Base-by-base conservation (phyloP, 2,329 filamentous ascomycete genomes). In the Alternaria sp. region DNA sequence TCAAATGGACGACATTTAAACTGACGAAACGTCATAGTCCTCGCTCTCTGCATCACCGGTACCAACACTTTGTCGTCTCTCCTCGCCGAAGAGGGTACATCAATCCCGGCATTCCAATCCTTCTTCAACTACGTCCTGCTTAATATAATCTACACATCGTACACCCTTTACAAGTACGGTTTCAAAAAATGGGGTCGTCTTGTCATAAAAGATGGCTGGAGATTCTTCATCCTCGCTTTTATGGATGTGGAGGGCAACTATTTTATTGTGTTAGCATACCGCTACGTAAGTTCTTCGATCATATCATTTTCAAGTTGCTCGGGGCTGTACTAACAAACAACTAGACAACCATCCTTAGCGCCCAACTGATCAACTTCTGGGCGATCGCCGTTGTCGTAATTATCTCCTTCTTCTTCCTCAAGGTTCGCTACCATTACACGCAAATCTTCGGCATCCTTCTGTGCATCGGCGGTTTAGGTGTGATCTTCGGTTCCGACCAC, bases 291-390 rank as follows among this genome's bases (percentile, higher is more conserved):
- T 67, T 16, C n/a, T 16, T 5, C 24, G 16, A 26, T 18, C 18
- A 26, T 39, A 5, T 44, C 47, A 20, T 12, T 28, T 39, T 12
- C 9, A 22, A 32, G 24, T 48, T 32, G 2, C 8, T 36, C 5
- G 0, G 9, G 7, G 12, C 12, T 12, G 22, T 20, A 14, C 41
- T 59, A 39, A 62, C 42, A 28, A 20, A 14, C 5, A 20, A 14
- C 12, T 20, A 96, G 83, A 97, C 94, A 55, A 97, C 94, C 73
- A 90, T 97, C 70, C 86, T 98, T 49, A 95, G 91, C 20, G 93
- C 93, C 16, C 94, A 98, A 84, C 86, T 99, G 53, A 93, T 99
- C 81, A 97, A 97, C 85, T 98, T 98, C 82, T 98, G 94, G 94
- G 92, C 94, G 70, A 98, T 99, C 68, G 92, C 96, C 51, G 89